Evolutionary conservation across 345 rosid species (phyloP), one percentile per base, ranked within the genome.

Genomic region (Eucalyptus sideroxylon): DNA sequence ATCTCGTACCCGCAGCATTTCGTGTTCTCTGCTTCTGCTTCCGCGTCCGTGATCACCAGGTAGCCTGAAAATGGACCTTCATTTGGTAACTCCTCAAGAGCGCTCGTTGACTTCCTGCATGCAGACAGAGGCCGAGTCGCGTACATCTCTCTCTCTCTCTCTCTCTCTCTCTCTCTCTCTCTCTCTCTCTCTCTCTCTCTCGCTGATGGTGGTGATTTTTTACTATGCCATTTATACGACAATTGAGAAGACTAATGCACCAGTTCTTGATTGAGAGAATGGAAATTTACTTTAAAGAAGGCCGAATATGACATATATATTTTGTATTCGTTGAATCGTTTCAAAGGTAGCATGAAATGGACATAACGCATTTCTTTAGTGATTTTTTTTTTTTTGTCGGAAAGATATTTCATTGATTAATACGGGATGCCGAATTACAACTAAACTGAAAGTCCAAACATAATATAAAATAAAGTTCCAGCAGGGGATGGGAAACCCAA

Each of bases 31-130:
- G 92, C 94, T 83, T 93, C 95, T 30, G 95, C 95, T 90, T 92
- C 95, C 93, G 94, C 96, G 89, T 95, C 97, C 44, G 95, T 94
- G 19, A 95, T 93, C 47, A 95, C 97, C 16, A 95, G 89, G 90
- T 89, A 93, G 8, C 97, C 97, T 21, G 96, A 93, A 87, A 91
- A 92, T 6, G 98, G 95, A 87, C 94, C 97, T 27, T 95, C 97
- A 23, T 95, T 95, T 67, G 97, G 95, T 15, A 93, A 96, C 86
- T 72, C 93, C 5, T 92, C 90, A 23, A 96, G 92, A 26, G 93
- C 89, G 59, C 89, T 92, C 27, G 93, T 91, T 51, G 90, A 91
- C 8, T 92, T 93, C 60, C 95, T 88, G 91, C 86, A 95, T 90
- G 92, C 55, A 27, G 96, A 95, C 69, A 93, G 92, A 16, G 95